Evolutionary conservation across 2,329 filamentous ascomycete genomes (phyloP), one percentile per base, ranked within the genome.

Genomic region (Tolypocladium ovalisporum): DNA sequence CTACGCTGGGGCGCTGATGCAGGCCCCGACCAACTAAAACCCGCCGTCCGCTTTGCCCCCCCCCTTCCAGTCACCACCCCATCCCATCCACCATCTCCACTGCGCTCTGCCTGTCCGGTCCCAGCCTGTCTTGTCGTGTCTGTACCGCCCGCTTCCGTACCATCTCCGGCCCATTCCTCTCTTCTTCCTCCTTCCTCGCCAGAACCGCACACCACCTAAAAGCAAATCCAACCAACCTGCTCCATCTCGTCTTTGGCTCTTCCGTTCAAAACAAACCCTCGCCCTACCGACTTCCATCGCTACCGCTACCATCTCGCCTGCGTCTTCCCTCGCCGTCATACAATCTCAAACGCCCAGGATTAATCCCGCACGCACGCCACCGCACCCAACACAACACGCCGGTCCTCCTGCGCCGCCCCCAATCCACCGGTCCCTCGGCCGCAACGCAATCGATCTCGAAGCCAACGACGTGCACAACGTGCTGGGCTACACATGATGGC

Each of bases 401-500:
- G 36, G n/a, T 29, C 52, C 10, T 24, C n/a, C 54, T 27, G 32
- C 42, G 51, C 35, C 52, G 52, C 56, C 36, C 52, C 56, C 52
- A 58, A 56, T 4, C 4, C 2, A 22, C n/a, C 12, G 39, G 29
- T 56, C 24, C 22, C 49, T 40, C 49, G 37, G 34, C 54, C 49
- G 49, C 53, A 54, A 55, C n/a, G 54, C 55, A n/a, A 57, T 17
- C 36, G 12, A n/a, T n/a, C 40, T 19, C 29, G 32, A 34, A 52
- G 19, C 40, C 54, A 54, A 58, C 54, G 27, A 34, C 35, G 32
- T 34, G 19, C 37, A 49, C 54, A 35, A 49, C 57, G 24, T 49
- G 54, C 60, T 57, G 60, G 58, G 53, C 49, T 35, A 34, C 59
- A 56, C 56, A 63, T 57, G 73, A 85, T 86, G 83, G 82, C 84